Conservation (phyloP, 2,329 filamentous ascomycete species). For the Didymella keratinophila region DNA sequence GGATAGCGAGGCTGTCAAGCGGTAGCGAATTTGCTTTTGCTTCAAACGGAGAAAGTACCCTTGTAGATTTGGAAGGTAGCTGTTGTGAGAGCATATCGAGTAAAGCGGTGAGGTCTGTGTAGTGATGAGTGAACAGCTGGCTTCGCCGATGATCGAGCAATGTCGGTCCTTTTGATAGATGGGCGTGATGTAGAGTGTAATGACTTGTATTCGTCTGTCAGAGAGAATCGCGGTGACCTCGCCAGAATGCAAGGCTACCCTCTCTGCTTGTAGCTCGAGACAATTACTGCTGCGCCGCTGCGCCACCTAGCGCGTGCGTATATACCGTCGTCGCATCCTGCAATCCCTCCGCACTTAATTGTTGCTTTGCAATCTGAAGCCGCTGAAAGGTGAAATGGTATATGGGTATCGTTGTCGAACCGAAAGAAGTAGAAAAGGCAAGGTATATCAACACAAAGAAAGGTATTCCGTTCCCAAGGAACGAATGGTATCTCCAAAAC, state of each 20-base stretch:
- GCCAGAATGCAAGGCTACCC: constrained; percentile 14
- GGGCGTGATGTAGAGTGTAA: constrained; percentile 6
- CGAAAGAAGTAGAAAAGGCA: constrained; percentile 32
- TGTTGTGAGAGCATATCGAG: constrained; percentile 6
- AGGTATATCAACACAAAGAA: constrained; percentile 33
- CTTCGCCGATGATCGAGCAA: background rate
- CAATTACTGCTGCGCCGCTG: constrained; percentile 28
- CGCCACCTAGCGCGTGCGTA: constrained; percentile 26
- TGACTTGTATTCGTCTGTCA: constrained; percentile 14
- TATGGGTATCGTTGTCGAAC: constrained; percentile 51
- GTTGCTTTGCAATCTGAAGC: constrained; percentile 37
- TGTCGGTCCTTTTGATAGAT: background rate
- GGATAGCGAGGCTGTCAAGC: constrained; percentile 6
- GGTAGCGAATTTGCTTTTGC: constrained; percentile 12
- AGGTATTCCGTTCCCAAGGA: constrained; percentile 31
- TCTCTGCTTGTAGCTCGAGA: constrained; percentile 26
- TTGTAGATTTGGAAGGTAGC: background rate
- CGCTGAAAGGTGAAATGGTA: constrained; percentile 37
- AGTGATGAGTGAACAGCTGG: constrained; percentile 3
- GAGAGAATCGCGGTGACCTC: constrained; percentile 3
- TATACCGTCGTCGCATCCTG: constrained; percentile 24
- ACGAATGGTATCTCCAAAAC: constrained; percentile 41
- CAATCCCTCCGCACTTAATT: constrained; percentile 31
- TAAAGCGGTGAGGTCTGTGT: constrained; percentile 2
- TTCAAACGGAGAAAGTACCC: background rate